Evolutionary conservation across 805 yeast genomes (phyloP).

Genomic region (Saturnispora halmiae): DNA sequence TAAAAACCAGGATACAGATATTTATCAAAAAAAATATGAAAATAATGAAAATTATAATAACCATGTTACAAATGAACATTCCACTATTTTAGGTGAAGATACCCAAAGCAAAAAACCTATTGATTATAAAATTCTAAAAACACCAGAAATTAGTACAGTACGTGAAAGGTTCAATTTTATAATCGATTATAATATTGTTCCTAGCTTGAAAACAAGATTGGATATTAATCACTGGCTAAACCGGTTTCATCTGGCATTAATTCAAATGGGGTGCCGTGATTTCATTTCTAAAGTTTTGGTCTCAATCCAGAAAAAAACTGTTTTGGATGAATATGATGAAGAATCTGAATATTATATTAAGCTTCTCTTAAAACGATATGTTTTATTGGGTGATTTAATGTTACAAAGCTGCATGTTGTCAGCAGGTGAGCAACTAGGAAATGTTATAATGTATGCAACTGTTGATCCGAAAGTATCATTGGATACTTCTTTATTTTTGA

Average conservation of each 20-base stretch:
- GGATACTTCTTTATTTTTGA: neutral
- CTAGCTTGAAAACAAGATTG: neutral
- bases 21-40: neutral
- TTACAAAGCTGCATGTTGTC: constrained; percentile 4
- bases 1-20: neutral
- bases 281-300: neutral
- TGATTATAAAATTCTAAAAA: no score
- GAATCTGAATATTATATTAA: constrained; percentile 3
- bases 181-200: neutral
- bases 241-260: constrained; percentile 1
- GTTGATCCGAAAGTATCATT: neutral
- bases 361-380: neutral
- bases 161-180: neutral
- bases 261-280: constrained; percentile 1
- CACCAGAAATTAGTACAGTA: neutral
- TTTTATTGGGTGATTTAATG: neutral
- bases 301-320: neutral
- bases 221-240: constrained; percentile 3
- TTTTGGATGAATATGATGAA: neutral
- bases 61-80: no score
- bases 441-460: neutral
- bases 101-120: no score
- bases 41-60: no score
- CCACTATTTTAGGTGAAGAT: no score
- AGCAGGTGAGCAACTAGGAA: constrained; percentile 6